Evolutionary conservation across 176 grass and related monocot species (phyloP).

Genomic region (Aegilops speltoides): DNA sequence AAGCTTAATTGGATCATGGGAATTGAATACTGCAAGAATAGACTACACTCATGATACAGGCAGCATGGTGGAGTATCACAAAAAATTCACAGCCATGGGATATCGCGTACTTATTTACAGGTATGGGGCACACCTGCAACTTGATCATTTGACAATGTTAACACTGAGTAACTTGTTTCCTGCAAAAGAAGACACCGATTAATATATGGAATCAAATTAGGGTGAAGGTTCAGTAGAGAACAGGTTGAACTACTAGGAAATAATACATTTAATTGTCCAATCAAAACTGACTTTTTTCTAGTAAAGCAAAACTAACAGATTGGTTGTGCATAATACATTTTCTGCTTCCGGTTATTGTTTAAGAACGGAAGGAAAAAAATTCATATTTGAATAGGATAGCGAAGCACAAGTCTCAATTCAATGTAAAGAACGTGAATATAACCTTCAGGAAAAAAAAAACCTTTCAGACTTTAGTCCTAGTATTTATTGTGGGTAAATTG

Average conservation of each 20-base stretch:
- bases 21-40: conserved; percentile 58
- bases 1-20: conserved; percentile 58
- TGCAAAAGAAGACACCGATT: too few relatives aligned
- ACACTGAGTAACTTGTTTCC: background rate
- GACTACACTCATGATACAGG: conserved; percentile 38
- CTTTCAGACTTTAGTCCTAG: background rate
- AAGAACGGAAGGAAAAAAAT: too few relatives aligned
- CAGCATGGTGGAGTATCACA: conserved; percentile 69
- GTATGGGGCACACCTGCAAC: conserved; percentile 16
- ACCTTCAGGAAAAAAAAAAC: background rate
- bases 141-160: background rate
- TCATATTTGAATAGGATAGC: too few relatives aligned
- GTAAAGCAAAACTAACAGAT: too few relatives aligned
- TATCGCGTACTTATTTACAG: conserved; percentile 65
- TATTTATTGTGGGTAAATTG: background rate
- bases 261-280: too few relatives aligned
- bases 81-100: conserved; percentile 51
- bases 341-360: too few relatives aligned
- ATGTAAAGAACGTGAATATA: background rate
- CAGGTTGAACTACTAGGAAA: too few relatives aligned
- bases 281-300: too few relatives aligned
- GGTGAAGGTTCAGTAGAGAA: too few relatives aligned
- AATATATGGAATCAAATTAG: too few relatives aligned
- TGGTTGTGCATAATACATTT: too few relatives aligned
- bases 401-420: too few relatives aligned